Percentiles rank a stretch among this genome's conserved stretches.
Evolutionary conservation across 1,284 basidiomycete species (phyloP).

Genomic region (Austroboletus rostrupii): DNA sequence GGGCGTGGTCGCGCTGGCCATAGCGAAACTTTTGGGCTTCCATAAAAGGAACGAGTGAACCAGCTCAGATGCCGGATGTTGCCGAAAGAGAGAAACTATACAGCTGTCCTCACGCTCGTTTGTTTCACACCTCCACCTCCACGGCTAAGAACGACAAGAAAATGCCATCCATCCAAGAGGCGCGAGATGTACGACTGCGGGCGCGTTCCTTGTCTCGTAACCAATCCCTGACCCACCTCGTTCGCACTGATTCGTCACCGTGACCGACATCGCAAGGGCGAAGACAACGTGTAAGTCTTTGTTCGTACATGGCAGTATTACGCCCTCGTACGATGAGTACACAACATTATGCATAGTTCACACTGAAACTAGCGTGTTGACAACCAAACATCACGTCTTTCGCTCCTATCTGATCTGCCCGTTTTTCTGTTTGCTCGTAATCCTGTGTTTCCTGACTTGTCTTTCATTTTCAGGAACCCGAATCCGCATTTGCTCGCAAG

Average conservation of each 20-base stretch:
- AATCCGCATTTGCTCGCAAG: slow-evolving; percentile 6
- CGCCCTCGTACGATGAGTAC: slow-evolving; percentile 16
- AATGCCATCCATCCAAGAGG: slow-evolving; percentile 92
- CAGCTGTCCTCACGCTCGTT: too few species aligned
- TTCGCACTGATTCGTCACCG: slow-evolving; percentile 80
- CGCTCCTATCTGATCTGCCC: slow-evolving; percentile 28
- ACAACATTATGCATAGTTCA: slow-evolving; percentile 30
- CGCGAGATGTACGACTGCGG: slow-evolving; percentile 90
- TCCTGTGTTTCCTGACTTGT: slow-evolving; percentile 9
- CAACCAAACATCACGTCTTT: slow-evolving; percentile 28
- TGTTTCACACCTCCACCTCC: too few species aligned
- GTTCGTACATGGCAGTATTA: background rate
- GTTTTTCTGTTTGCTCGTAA: background rate
- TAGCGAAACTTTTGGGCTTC: too few species aligned
- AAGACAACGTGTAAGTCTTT: slow-evolving; percentile 60
- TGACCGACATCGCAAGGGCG: slow-evolving; percentile 81
- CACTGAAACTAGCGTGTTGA: slow-evolving; percentile 32
- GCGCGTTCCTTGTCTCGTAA: slow-evolving; percentile 39
- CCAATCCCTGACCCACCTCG: background rate
- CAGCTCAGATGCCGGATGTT: too few species aligned
- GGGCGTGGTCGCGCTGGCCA: too few species aligned
- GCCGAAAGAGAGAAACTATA: too few species aligned
- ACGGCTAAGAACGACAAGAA: too few species aligned
- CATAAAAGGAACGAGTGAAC: too few species aligned
- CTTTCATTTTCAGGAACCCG: slow-evolving; percentile 15